These are phyloP conservation scores for Monosporascus sp. DNA, from an alignment of 2,329 filamentous ascomycete species.

Conservation along the genomic window DNA sequence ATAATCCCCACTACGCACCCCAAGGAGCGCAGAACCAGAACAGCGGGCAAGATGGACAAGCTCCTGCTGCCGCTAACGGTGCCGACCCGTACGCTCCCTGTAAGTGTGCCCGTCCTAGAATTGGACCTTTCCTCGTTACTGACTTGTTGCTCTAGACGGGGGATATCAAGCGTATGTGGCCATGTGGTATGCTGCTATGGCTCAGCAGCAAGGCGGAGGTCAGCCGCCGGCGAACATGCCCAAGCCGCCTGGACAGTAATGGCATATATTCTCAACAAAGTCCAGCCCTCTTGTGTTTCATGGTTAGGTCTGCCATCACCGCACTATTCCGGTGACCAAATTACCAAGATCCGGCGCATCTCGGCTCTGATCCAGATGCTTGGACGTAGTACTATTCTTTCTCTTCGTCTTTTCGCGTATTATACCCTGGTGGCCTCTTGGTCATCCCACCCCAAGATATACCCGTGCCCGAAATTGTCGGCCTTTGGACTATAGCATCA, in stretches of 20 bases:
- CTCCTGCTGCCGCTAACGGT: conserved; percentile 39
- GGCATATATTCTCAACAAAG: not conserved
- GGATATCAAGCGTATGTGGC: conserved; percentile 77
- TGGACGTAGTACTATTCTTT: not conserved
- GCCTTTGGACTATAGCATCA: not conserved
- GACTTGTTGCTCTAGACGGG: conserved; percentile 49
- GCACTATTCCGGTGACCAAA: not conserved
- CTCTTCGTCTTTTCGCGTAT: not conserved
- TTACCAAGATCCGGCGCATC: not conserved
- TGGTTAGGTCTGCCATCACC: not conserved
- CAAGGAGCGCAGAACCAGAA: conserved; percentile 38
- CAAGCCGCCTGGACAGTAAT: conserved; percentile 34
- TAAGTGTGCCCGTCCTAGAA: conserved; percentile 33
- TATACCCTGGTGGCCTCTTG: not conserved
- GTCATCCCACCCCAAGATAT: not conserved
- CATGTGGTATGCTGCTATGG: conserved; percentile 71
- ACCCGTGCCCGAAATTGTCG: not conserved
- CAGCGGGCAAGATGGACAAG: conserved; percentile 31
- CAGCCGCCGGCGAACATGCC: conserved; percentile 28
- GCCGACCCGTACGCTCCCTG: conserved; percentile 72
- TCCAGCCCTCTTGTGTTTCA: not conserved
- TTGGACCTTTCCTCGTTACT: conserved; percentile 8
- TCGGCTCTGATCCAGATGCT: not conserved
- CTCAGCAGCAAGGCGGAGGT: conserved; percentile 39
- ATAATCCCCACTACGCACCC: conserved; percentile 48